phyloP scores from a whole-genome alignment of 805 yeast genomes.

The Barnettozyma siamensis region DNA sequence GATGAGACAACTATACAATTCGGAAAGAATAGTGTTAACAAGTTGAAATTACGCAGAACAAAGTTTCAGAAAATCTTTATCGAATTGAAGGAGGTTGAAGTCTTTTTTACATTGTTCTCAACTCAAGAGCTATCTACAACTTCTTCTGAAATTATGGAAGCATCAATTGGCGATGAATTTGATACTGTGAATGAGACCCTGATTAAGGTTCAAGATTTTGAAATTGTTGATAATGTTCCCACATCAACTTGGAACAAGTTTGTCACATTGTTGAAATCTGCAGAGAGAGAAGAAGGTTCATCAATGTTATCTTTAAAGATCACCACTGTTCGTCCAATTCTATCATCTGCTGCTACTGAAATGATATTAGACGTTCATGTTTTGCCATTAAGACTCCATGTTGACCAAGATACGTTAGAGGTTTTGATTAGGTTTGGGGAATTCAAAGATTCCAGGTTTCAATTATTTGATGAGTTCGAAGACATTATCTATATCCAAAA shows the following conservation, averaged over 20 bases:
- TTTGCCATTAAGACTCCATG: conserved; percentile 73
- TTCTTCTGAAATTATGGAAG: conserved; percentile 4
- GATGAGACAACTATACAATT: conserved; percentile 16
- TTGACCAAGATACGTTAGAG: conserved; percentile 92
- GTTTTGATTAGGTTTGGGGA: conserved; percentile 75
- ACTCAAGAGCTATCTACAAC: conserved; percentile 48
- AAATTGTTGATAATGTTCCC: conserved; percentile 69
- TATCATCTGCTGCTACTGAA: conserved; percentile 64
- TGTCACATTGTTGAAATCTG: conserved; percentile 59
- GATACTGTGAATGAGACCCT: conserved; percentile 45
- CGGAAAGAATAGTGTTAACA: conserved; percentile 29
- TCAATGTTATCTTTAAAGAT: conserved; percentile 53
- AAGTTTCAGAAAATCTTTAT: conserved; percentile 51
- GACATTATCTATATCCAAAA: conserved; percentile 66
- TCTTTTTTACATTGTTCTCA: conserved; percentile 39
- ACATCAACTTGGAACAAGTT: conserved; percentile 91
- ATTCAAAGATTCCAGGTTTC: conserved; percentile 68
- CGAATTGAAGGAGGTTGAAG: conserved; percentile 48
- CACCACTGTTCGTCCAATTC: conserved; percentile 59
- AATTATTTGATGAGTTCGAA: conserved; percentile 50
- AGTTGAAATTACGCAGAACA: conserved; percentile 61
- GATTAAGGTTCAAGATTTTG: conserved; percentile 47
- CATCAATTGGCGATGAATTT: conserved; percentile 17
- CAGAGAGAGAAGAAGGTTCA: conserved; percentile 62
- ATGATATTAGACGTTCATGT: conserved; percentile 46